Base-by-base conservation (phyloP, 1,284 basidiomycete genomes). In the Moesziomyces sp. region DNA sequence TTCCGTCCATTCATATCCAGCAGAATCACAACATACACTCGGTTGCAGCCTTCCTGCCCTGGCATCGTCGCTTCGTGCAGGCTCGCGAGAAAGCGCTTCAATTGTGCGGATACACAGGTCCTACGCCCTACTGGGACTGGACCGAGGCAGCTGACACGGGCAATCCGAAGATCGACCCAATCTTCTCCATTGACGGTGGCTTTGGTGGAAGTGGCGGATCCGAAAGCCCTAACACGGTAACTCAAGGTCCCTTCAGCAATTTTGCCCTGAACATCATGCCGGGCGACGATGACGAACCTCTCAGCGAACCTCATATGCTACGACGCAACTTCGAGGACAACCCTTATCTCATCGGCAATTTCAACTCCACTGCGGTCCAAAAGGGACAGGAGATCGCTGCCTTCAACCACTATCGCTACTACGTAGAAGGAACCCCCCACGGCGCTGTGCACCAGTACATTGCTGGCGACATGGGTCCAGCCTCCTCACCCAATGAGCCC, bases 61-160 rank as follows among this genome's bases (percentile, higher is more conserved):
- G 58, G 58, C 58, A 61, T 42, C 52, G 58, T 38, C 58, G 58
- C 14, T 61, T 40, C 23, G 52, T 61, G 3, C 58, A 61, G 11
- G 58, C 58, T 3, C 46, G 58, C 21, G 58, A 61, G n/a, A 35
- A 24, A 9, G 58, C 58, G 18, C 47, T 61, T 8, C 19, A 28
- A 21, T 38, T 46, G 40, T 61, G 58, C n/a, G 58, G 58, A 8
- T 61, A 54, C 24, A 7, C 11, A 1, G 58, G 52, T 10, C 52
- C 58, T 1, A 54, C 52, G 6, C 58, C 58, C 2, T 61, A 61
- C 43, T 61, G 58, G 58, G 58, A 61, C 43, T 61, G 58, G 58
- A 61, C 58, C 7, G 7, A 40, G 38, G 46, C 46, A 9, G 58
- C 58, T 5, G 58, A 61, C 18, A 38, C 24, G 19, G 51, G 46